Evolutionary conservation across 139 green algal species (phyloP), one percentile per base, ranked within the genome.

Genomic region (Microglena sp.): DNA sequence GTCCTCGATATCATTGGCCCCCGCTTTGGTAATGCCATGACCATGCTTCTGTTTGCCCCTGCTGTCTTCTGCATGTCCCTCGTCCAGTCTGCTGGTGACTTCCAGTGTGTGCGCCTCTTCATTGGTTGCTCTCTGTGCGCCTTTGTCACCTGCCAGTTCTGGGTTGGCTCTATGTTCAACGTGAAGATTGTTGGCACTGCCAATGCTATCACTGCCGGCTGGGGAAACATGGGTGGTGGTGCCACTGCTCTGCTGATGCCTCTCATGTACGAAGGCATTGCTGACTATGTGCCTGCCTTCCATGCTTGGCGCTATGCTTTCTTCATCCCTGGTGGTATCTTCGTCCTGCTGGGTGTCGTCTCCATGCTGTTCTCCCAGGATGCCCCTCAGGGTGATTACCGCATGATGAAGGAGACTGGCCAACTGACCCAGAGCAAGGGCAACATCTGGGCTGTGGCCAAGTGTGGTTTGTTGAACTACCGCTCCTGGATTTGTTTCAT

Each of bases 221-320:
- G 84, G 83, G 90, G 86, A 30, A 96, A 97, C 80, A 81, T 92
- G 71, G 86, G 86, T 58, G 92, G 87, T 32, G 92, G 92, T 46
- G 74, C 90, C 44, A 95, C 84, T 1, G 86, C 95, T 28, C 81
- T 98, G 66, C 66, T 97, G 26, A 96, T 98, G 92, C 92, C 93
- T 5, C 71, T 91, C 53, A 75, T 97, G 45, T 93, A 86, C 63
- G 26, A 74, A 15, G 83, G 72, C 67, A 69, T 97, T 24, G 96
- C 6, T 44, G 24, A 31, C 29, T 28, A 31, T n/a, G 56, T 44
- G 29, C 29, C 56, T 24, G 24, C 56, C 18, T 64, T 64, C 29
- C 6, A n/a, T 21, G 11, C 56, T 36, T 64, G 56, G 56, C 11
- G 93, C 61, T 86, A 73, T 55, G 75, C 87, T 1, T 97, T 96